Base-by-base conservation (phyloP, 2,329 filamentous ascomycete species). In the Pseudocercospora cruenta region DNA sequence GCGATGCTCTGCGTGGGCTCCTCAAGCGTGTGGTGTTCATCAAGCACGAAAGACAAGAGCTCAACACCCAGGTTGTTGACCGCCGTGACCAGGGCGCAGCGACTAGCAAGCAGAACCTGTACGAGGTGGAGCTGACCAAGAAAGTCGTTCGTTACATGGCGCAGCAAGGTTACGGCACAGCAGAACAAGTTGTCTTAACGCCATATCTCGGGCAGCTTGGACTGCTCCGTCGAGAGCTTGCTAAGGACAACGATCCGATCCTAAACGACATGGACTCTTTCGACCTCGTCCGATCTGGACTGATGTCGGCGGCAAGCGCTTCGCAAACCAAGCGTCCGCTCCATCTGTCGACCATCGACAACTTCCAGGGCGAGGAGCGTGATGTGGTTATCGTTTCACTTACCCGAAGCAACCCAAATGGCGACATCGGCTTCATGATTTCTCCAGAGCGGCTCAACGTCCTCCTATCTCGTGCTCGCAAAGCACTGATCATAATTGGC, bases 361-460 rank as follows among this genome's bases (percentile, higher is more conserved):
- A 92, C 68, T 93, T 91, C 62, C 90, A 94, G 71, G 91, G 91
- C 0, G 90, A 94, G 73, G 90, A 94, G 72, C 88, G 87, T 1
- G 89, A 91, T 60, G 80, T 94, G 8, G 82, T 94, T 0, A 80
- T 94, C 2, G 80, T 93, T 0, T 91, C 88, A 0, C 80, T 94
- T 0, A 90, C 92, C 0, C 85, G 91, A 47, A 91, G 90, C 77
- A 94, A 94, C 69, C 67, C 75, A 0, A 71, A 84, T 7, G 79
- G 78, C 8, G 85, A 83, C 5, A 84, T 85, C 19, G 91, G 91
- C 0, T 94, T 93, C 66, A 79, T 94, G 0, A 84, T 80, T 26
- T 89, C 87, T 0, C 79, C 83, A 0, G 91, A 93, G 70, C 84
- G 90, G 0, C 88, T 92, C 76, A 91, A 92, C 64, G 89, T 92